Conservation (phyloP, 177 flowering plant species). For the Vitis hybrid region DNA sequence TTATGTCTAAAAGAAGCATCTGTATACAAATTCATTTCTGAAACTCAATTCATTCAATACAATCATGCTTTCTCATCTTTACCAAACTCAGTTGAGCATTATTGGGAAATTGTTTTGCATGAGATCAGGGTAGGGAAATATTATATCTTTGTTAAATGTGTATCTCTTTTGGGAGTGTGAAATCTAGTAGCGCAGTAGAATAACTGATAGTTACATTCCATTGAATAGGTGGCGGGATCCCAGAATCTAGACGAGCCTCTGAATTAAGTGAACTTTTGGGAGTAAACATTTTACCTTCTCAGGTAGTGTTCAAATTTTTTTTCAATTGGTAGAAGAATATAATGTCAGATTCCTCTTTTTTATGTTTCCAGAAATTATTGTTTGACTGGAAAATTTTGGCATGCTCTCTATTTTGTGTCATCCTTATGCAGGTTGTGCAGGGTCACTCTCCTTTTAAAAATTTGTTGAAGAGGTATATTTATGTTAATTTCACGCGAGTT, state of each 20-base stretch:
- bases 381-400: slow-evolving; percentile 13
- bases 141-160: neutral
- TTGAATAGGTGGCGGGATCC: slow-evolving; percentile 49
- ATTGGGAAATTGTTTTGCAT: too few species aligned
- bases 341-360: neutral
- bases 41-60: too few species aligned
- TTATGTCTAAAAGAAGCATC: too few species aligned
- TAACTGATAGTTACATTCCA: neutral
- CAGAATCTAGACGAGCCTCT: slow-evolving; percentile 44
- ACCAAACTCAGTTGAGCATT: too few species aligned
- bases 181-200: neutral
- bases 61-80: too few species aligned
- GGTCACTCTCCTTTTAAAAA: slow-evolving; percentile 77
- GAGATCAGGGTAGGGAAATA: too few species aligned
- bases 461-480: slow-evolving; percentile 49
- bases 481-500: neutral
- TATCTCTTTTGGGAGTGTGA: neutral
- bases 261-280: slow-evolving; percentile 47
- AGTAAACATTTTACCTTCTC: slow-evolving; percentile 37
- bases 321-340: neutral
- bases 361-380: neutral
- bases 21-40: too few species aligned
- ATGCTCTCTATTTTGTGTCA: neutral
- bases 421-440: slow-evolving; percentile 65
- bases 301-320: slow-evolving; percentile 26